phyloP scores from a whole-genome alignment of 805 yeast species.

The Yarrowia bubula region DNA sequence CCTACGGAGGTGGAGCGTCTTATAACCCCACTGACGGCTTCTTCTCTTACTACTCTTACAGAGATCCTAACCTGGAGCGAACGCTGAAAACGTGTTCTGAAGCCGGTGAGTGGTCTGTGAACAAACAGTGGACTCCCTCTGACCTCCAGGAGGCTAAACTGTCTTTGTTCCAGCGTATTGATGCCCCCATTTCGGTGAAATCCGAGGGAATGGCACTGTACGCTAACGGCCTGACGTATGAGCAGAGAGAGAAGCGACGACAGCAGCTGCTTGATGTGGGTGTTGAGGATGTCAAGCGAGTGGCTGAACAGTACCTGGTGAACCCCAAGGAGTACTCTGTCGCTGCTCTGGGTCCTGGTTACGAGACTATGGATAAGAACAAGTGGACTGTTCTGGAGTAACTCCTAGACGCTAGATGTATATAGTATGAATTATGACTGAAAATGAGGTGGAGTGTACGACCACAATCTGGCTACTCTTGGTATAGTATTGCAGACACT shows the following conservation, averaged over 20 bases:
- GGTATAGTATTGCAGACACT: background rate
- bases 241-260: conserved; percentile 77
- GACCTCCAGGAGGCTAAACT: conserved; percentile 89
- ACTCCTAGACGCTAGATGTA: background rate
- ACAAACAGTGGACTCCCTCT: conserved; percentile 52
- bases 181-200: conserved; percentile 81
- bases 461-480: no score
- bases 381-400: conserved; percentile 20
- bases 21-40: conserved; percentile 80
- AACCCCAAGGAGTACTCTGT: conserved; percentile 14
- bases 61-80: conserved; percentile 84
- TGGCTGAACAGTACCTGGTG: conserved; percentile 61
- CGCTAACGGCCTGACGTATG: conserved; percentile 68
- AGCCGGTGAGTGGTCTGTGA: conserved; percentile 51
- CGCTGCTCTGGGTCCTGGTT: conserved; percentile 21
- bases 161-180: conserved; percentile 85
- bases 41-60: conserved; percentile 80
- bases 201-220: conserved; percentile 71
- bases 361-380: conserved; percentile 3
- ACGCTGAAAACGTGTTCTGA: conserved; percentile 60
- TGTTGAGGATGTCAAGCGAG: conserved; percentile 60
- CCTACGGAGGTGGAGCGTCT: conserved; percentile 93
- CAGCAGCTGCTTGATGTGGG: conserved; percentile 65
- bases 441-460: no score
- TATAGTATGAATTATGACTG: conserved; percentile 13